These are phyloP conservation scores for Teratosphaeriaceae sp. DNA, from an alignment of 2,329 filamentous ascomycete genomes.

Conservation along the genomic window DNA sequence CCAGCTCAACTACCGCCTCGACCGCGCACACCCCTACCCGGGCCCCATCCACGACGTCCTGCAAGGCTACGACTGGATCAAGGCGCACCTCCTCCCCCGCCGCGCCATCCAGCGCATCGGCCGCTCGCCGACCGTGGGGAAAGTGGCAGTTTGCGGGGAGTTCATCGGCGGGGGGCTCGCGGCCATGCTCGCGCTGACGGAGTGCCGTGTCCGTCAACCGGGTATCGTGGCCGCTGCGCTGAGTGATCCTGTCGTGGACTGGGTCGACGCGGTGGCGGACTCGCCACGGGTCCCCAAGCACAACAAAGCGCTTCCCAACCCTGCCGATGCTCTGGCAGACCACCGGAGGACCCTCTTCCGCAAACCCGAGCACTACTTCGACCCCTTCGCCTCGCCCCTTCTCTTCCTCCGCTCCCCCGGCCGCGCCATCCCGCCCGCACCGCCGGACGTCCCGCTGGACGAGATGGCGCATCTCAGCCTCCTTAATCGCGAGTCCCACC, in stretches of 20 bases:
- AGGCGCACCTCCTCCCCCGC: constrained; percentile 30
- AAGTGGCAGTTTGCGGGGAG: constrained; percentile 42
- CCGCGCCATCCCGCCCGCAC: constrained; percentile 17
- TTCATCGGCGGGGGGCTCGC: constrained; percentile 43
- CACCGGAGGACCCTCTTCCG: constrained; percentile 36
- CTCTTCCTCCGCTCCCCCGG: constrained; percentile 45
- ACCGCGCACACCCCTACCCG: constrained; percentile 33
- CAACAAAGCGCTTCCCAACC: too few relatives aligned
- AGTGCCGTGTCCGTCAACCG: constrained; percentile 36
- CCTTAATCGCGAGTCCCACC: constrained; percentile 3
- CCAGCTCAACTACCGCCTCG: constrained; percentile 40
- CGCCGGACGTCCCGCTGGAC: constrained; percentile 20
- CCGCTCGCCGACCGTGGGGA: constrained; percentile 23
- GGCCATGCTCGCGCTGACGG: constrained; percentile 44
- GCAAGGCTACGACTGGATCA: constrained; percentile 42
- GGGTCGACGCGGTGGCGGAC: constrained; percentile 29
- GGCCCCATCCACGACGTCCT: constrained; percentile 43
- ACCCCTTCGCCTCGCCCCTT: constrained; percentile 45
- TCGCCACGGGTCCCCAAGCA: too few relatives aligned
- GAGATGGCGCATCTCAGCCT: constrained; percentile 24
- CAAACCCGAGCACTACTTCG: constrained; percentile 39
- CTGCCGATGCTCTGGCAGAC: too few relatives aligned
- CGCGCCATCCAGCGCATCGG: constrained; percentile 20
- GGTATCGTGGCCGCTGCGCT: constrained; percentile 41
- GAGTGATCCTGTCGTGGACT: constrained; percentile 43